Evolutionary conservation across 2,329 filamentous ascomycete species (phyloP).

Genomic region (Chrysoporthe puriensis): DNA sequence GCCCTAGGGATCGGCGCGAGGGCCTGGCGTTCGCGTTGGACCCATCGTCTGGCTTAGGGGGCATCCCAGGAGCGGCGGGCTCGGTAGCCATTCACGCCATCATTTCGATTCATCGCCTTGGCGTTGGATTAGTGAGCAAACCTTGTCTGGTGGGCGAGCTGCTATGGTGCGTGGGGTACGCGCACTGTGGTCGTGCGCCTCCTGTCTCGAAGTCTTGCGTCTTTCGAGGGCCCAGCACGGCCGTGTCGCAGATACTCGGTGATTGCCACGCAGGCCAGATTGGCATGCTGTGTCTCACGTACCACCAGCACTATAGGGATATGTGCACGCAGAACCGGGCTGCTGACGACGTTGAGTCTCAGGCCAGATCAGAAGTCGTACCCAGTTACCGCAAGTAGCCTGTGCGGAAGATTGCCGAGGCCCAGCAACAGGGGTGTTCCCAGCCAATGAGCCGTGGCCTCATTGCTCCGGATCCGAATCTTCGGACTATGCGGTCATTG

Average conservation of each 20-base stretch:
- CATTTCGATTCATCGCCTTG: not conserved
- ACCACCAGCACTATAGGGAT: not conserved
- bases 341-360: not conserved
- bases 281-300: not conserved
- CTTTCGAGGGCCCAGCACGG: too few relatives aligned
- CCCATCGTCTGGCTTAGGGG: not conserved
- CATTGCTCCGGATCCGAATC: constrained; percentile 8
- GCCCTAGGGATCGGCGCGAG: constrained; percentile 1
- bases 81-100: not conserved
- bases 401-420: not conserved
- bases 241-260: not conserved
- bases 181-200: not conserved
- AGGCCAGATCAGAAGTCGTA: not conserved
- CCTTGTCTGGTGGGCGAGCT: not conserved
- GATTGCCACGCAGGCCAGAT: not conserved
- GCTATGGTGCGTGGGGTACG: too few relatives aligned
- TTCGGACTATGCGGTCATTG: constrained; percentile 1
- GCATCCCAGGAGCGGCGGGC: too few relatives aligned
- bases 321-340: too few relatives aligned
- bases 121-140: not conserved
- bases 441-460: not conserved
- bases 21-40: not conserved
- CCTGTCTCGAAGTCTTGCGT: not conserved
- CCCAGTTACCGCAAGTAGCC: not conserved
- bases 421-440: not conserved